Evolutionary conservation across 768 basidiomycete genomes (phyloP).

Genomic region (Dioszegia hungarica): DNA sequence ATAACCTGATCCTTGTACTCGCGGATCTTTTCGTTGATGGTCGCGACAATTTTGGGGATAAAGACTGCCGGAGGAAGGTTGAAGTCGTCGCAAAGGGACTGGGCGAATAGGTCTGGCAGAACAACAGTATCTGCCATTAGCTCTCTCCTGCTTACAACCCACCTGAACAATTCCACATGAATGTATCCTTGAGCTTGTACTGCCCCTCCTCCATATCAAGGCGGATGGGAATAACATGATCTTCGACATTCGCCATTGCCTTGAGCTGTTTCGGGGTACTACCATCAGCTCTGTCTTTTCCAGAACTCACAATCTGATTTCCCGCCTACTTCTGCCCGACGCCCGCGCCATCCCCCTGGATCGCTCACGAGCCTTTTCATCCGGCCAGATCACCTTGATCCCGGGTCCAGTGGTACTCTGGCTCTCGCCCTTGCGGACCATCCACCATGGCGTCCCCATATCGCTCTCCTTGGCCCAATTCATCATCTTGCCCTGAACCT

Average conservation of each 20-base stretch:
- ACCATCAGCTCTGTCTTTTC: slow-evolving; percentile 55
- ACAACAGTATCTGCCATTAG: slow-evolving; percentile 68
- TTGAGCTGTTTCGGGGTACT: slow-evolving; percentile 48
- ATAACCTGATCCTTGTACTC: slow-evolving; percentile 52
- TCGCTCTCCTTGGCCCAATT: slow-evolving; percentile 66
- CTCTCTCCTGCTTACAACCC: slow-evolving; percentile 33
- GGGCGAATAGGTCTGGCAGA: slow-evolving; percentile 84
- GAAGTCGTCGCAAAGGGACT: slow-evolving; percentile 87
- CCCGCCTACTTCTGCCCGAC: slow-evolving; percentile 55
- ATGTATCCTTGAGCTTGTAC: slow-evolving; percentile 89
- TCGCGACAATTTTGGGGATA: slow-evolving; percentile 58
- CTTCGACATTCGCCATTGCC: slow-evolving; percentile 51
- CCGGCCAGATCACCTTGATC: slow-evolving; percentile 60
- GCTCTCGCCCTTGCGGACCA: slow-evolving; percentile 50
- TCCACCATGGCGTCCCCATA: slow-evolving; percentile 51
- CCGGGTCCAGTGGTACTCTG: slow-evolving; percentile 38
- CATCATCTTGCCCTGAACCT: slow-evolving; percentile 53
- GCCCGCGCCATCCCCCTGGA: slow-evolving; percentile 39
- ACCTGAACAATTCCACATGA: slow-evolving; percentile 96
- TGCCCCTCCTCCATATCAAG: slow-evolving; percentile 94
- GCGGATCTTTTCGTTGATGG: slow-evolving; percentile 71
- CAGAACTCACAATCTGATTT: slow-evolving; percentile 65
- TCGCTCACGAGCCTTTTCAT: slow-evolving; percentile 51
- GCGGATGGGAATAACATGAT: slow-evolving; percentile 88
- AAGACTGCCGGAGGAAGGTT: slow-evolving; percentile 64